phyloP scores from a whole-genome alignment of 2,329 filamentous ascomycete species.

The Penicillium nordicum region DNA sequence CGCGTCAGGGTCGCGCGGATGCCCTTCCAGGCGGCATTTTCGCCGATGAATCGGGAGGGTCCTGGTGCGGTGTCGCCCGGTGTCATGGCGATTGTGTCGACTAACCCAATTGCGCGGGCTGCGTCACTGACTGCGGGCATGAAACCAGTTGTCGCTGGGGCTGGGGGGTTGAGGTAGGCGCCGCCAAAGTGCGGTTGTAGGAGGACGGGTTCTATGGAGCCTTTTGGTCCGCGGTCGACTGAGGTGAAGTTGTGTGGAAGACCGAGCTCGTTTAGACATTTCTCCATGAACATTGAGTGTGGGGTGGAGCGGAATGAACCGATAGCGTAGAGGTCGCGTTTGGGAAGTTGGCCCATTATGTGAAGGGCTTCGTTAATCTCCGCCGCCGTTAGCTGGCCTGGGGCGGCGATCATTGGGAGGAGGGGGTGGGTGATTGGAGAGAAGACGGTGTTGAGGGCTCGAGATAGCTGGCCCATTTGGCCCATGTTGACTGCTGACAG shows the following conservation, averaged over 20 bases:
- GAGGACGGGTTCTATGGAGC: slow-evolving; percentile 68
- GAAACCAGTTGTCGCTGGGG: slow-evolving; percentile 57
- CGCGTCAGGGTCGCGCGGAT: slow-evolving; percentile 77
- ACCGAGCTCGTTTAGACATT: slow-evolving; percentile 77
- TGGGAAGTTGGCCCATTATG: slow-evolving; percentile 75
- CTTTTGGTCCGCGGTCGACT: slow-evolving; percentile 66
- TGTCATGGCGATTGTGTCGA: slow-evolving; percentile 72
- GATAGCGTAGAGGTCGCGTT: slow-evolving; percentile 76
- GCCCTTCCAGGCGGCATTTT: slow-evolving; percentile 82
- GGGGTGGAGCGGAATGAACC: slow-evolving; percentile 69
- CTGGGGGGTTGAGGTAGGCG: slow-evolving; percentile 72
- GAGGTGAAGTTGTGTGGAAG: slow-evolving; percentile 77
- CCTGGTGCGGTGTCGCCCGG: slow-evolving; percentile 37
- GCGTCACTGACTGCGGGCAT: slow-evolving; percentile 69
- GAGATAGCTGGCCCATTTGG: slow-evolving; percentile 76
- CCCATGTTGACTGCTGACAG: slow-evolving; percentile 87
- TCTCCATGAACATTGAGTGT: slow-evolving; percentile 81
- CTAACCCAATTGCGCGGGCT: slow-evolving; percentile 71
- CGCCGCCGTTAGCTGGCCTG: slow-evolving; percentile 78
- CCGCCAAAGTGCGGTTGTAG: slow-evolving; percentile 75
- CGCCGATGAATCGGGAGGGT: slow-evolving; percentile 59
- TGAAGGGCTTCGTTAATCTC: slow-evolving; percentile 79
- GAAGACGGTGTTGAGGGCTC: slow-evolving; percentile 80
- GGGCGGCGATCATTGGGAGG: slow-evolving; percentile 77
- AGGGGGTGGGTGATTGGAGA: slow-evolving; percentile 84